Evolutionary conservation across 441 rosid species (phyloP).

Genomic region (Corymbia citriodora): DNA sequence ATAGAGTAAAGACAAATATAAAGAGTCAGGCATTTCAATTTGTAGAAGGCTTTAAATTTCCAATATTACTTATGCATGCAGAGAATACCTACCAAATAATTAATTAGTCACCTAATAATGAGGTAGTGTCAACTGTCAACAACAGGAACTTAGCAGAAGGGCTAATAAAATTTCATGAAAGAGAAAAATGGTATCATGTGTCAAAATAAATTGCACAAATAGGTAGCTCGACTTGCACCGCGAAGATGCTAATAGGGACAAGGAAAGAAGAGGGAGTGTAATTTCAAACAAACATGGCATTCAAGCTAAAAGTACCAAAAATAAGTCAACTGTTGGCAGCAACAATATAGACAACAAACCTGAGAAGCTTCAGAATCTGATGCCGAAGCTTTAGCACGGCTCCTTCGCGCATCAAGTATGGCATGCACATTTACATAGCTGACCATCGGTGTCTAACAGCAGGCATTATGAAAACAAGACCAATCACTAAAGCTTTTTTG

Average conservation of each 20-base stretch:
- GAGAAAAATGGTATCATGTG: background rate
- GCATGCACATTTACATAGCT: slow-evolving; percentile 90
- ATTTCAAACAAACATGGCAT: background rate
- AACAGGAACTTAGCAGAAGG: background rate
- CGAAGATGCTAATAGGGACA: no score
- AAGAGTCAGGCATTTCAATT: background rate
- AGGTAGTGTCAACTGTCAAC: background rate
- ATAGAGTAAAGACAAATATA: background rate
- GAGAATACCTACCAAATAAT: background rate
- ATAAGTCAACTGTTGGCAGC: background rate
- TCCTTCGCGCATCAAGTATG: slow-evolving; percentile 68
- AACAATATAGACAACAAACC: slow-evolving; percentile 19
- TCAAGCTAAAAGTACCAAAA: background rate
- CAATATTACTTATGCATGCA: background rate
- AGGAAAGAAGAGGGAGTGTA: background rate
- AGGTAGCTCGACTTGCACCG: background rate
- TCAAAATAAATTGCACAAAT: background rate
- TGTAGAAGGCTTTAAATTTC: background rate
- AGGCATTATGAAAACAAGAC: background rate
- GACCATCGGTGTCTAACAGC: slow-evolving; percentile 77
- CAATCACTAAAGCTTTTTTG: background rate
- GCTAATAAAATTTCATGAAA: background rate
- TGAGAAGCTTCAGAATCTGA: slow-evolving; percentile 47
- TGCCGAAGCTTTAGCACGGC: slow-evolving; percentile 60
- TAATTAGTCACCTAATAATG: background rate